Percentiles rank a stretch among this genome's conserved stretches.
phyloP scores from a whole-genome alignment of 768 basidiomycete genomes.

The Sporobolomyces pararoseus region DNA sequence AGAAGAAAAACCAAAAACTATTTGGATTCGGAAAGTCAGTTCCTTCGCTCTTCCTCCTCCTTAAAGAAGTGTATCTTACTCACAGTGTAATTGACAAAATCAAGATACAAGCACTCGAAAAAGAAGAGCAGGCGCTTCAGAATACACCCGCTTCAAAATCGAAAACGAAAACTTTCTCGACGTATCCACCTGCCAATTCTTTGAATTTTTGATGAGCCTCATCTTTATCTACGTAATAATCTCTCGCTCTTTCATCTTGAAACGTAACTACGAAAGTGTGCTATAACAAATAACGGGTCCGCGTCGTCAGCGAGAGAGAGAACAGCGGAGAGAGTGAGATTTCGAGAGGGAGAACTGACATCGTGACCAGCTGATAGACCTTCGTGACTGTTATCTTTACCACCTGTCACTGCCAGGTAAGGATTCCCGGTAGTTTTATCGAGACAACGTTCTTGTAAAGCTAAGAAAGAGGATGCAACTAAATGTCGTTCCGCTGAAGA shows the following conservation, averaged over 20 bases:
- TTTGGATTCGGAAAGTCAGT: no score
- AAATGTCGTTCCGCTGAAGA: constrained; percentile 27
- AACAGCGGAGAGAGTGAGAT: no score
- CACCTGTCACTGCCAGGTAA: constrained; percentile 46
- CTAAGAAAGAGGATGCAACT: constrained; percentile 44
- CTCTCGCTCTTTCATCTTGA: constrained; percentile 39
- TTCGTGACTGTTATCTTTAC: constrained; percentile 45
- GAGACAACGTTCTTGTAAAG: constrained; percentile 43
- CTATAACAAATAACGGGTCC: no score
- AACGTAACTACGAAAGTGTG: constrained; percentile 30
- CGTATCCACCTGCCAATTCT: constrained; percentile 5
- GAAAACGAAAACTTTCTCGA: constrained; percentile 30
- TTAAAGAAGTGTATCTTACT: no score
- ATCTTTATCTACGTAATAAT: constrained; percentile 46
- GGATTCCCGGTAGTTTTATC: constrained; percentile 22
- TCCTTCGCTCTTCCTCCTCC: no score
- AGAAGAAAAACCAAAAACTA: no score
- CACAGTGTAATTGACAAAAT: no score
- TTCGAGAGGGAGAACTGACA: constrained; percentile 40
- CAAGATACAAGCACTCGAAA: no score
- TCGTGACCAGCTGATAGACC: constrained; percentile 44
- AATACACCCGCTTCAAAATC: constrained; percentile 29
- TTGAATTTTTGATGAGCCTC: constrained; percentile 47
- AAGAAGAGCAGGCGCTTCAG: no score
- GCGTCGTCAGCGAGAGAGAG: no score